Conservation (phyloP, 2,329 filamentous ascomycete species). For the Stenocarpella maydis region DNA sequence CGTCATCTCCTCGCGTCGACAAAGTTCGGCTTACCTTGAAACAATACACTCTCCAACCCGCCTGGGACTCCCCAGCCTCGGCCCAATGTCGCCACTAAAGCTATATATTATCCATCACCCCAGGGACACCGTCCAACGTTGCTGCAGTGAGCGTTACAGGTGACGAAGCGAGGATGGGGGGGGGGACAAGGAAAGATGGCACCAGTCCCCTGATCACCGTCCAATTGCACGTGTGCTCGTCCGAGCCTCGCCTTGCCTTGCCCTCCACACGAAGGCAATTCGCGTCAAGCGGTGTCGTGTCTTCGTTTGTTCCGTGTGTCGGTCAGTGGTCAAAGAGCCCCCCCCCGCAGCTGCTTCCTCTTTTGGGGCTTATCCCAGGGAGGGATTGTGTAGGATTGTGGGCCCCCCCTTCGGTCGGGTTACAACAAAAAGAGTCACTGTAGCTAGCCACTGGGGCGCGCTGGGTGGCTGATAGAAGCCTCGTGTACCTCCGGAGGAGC, state of each 20-base stretch:
- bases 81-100: slow-evolving; percentile 22
- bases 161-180: slow-evolving; percentile 6
- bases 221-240: slow-evolving; percentile 11
- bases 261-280: neutral
- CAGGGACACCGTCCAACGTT: slow-evolving; percentile 16
- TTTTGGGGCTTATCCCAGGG: neutral
- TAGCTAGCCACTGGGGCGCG: neutral
- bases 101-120: neutral
- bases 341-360: slow-evolving; percentile 22
- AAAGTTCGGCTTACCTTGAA: slow-evolving; percentile 23
- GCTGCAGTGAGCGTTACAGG: slow-evolving; percentile 28
- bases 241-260: slow-evolving; percentile 6
- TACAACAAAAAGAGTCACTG: neutral
- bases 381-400: slow-evolving; percentile 28
- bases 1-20: neutral
- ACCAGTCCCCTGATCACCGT: slow-evolving; percentile 13
- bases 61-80: slow-evolving; percentile 19
- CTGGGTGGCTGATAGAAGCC: slow-evolving; percentile 8
- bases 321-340: slow-evolving; percentile 5
- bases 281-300: slow-evolving; percentile 14
- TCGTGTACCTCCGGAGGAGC: slow-evolving; percentile 19
- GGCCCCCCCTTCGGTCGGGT: neutral
- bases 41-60: slow-evolving; percentile 24
- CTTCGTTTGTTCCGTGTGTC: slow-evolving; percentile 25
- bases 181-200: slow-evolving; percentile 7